Percentiles rank a stretch among this genome's conserved stretches.
phyloP scores from a whole-genome alignment of 1,284 basidiomycete species.

The Cystobasidium sp. region DNA sequence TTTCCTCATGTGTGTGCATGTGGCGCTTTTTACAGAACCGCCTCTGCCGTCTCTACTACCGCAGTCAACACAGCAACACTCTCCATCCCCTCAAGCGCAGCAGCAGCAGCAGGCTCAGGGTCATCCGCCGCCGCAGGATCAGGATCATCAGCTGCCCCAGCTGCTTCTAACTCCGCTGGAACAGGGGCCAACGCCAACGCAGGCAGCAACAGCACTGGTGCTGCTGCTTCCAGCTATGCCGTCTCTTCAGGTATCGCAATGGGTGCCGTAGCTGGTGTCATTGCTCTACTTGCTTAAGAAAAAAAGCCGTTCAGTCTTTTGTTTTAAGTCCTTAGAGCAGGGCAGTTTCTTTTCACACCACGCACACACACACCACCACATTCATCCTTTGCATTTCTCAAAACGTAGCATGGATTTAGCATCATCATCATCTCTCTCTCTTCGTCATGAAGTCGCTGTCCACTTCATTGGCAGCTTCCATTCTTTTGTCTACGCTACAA shows the following conservation, averaged over 20 bases:
- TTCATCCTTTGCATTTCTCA: not conserved
- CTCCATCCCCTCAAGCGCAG: constrained; percentile 42
- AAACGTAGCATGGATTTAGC: not conserved
- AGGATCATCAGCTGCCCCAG: constrained; percentile 44
- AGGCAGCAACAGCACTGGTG: constrained; percentile 11
- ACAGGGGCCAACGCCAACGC: constrained; percentile 45
- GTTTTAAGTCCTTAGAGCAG: too few species aligned
- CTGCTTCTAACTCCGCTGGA: constrained; percentile 48
- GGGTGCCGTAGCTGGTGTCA: constrained; percentile 34
- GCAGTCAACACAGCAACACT: constrained; percentile 49
- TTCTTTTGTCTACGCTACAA: too few species aligned
- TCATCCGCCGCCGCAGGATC: constrained; percentile 37
- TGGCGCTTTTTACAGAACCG: constrained; percentile 31
- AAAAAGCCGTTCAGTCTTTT: not conserved
- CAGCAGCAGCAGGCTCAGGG: constrained; percentile 18
- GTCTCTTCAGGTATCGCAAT: constrained; percentile 23
- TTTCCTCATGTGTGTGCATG: constrained; percentile 61
- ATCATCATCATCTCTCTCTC: not conserved
- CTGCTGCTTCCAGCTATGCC: constrained; percentile 31
- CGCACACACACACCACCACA: too few species aligned
- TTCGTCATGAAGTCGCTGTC: too few species aligned
- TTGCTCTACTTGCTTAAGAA: constrained; percentile 29
- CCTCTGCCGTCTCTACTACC: constrained; percentile 43
- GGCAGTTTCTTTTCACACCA: too few species aligned
- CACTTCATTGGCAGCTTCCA: too few species aligned